Evolutionary conservation across 2,329 filamentous ascomycete species (phyloP), one percentile per base, ranked within the genome.

Genomic region (Didymella sp.): DNA sequence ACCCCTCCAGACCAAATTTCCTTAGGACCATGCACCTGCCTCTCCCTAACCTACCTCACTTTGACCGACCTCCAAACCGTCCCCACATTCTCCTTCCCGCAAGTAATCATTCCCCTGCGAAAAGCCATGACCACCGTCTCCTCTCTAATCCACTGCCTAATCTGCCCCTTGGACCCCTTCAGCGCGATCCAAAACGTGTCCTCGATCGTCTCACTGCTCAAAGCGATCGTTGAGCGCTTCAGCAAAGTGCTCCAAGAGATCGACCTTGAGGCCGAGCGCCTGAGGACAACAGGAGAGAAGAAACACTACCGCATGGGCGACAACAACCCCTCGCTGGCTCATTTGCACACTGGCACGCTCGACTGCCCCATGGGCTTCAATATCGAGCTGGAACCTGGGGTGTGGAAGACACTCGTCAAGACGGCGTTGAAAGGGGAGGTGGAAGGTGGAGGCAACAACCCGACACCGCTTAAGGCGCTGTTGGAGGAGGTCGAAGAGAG

Each of bases 231-330:
- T 1, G 76, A 79, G 42, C 73, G 77, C 38, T 81, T 79, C 63
- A 64, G 71, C 43, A 77, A 76, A 53, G 63, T 79, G 0, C 70
- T 83, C 2, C 46, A 62, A 1, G 66, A 71, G 21, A 78, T 83
- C 50, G 75, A 79, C 30, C 54, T 56, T 9, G 79, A 81, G 62
- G 70, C 77, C 0, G 50, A 52, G n/a, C 60, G 69, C 0, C 73
- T 77, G 7, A 64, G 70, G 11, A 46, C 49, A 12, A 63, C 57
- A 0, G 70, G 72, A 3, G 63, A 69, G 22, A 78, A 70, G 50
- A 82, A 81, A 48, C 64, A 68, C 4, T 81, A 78, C 55, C 72
- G 77, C 2, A 70, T 83, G 8, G 77, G 78, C 27, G 79, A 82
- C 48, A 72, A 75, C n/a, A 75, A 67, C 19, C 69, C 69, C 3